Evolutionary conservation across 1,284 basidiomycete species (phyloP), one percentile per base, ranked within the genome.

Genomic region (Heterobasidion irregulare): DNA sequence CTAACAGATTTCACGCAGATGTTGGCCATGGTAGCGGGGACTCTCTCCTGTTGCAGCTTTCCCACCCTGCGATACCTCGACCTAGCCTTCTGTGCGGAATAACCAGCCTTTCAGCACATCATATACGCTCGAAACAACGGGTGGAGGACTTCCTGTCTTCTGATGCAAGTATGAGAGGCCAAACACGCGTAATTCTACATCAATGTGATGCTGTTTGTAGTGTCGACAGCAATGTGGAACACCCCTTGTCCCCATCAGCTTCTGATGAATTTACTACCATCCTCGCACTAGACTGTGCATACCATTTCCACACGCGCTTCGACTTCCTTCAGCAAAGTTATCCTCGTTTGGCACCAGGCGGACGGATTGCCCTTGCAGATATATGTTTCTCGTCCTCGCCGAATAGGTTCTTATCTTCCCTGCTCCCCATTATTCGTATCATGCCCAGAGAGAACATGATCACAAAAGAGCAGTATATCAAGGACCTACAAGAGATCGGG

Each of bases 11-110:
- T 48, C 55, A 52, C 51, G 52, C 57, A 57, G 56, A 90, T 66
- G 80, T 89, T 32, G 87, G 86, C 8, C 80, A 86, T 65, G 86
- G 85, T 26, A 80, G 79, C 32, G 86, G 86, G 46, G 86, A 88
- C 66, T 88, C 85, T 0, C 71, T 89, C 8, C 64, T 87, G 54
- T 59, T 78, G 44, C 73, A 79, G 13, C 68, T 80, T 43, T 70
- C 70, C 2, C 66, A 72, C 61, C 69, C 73, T 16, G 61, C 67
- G 41, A 68, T 81, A 26, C 76, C 79, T 12, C 75, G 73, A 8
- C 83, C 80, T 7, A 65, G 70, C 1, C 62, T 68, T 53, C 61
- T 90, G 9, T 72, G 72, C 18, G 87, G 83, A 8, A 80, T 90
- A 43, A 87, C 86, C 10, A 82, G 79, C 55, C 70, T 86, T 5